Conservation (phyloP, 1,284 basidiomycete species). For the Neolentinus lepideus region DNA sequence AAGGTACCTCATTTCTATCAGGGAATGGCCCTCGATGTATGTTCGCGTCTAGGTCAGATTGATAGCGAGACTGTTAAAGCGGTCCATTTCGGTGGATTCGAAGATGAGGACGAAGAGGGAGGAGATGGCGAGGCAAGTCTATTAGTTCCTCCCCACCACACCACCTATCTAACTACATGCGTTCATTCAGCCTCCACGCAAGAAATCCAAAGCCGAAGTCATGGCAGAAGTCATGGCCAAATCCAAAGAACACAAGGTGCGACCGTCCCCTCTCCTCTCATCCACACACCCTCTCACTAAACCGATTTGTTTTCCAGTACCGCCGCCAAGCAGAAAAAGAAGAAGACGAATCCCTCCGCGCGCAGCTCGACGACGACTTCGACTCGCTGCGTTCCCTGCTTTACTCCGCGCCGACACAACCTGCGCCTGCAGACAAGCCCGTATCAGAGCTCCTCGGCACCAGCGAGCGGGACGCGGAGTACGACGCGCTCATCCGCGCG, state of each 20-base stretch:
- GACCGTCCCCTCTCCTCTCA: slow-evolving; percentile 4
- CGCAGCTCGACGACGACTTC: slow-evolving; percentile 86
- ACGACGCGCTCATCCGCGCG: slow-evolving; percentile 89
- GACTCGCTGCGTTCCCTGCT: slow-evolving; percentile 79
- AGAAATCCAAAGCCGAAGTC: slow-evolving; percentile 92
- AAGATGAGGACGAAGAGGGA: slow-evolving; percentile 56
- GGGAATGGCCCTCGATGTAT: slow-evolving; percentile 5
- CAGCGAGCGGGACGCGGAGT: slow-evolving; percentile 45
- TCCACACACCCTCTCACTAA: not conserved
- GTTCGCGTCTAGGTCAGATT: slow-evolving; percentile 48
- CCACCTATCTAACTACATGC: too few species aligned
- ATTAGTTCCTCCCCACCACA: not conserved
- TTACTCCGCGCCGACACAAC: slow-evolving; percentile 43
- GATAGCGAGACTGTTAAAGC: slow-evolving; percentile 56
- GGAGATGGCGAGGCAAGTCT: slow-evolving; percentile 38
- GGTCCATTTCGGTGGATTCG: slow-evolving; percentile 85
- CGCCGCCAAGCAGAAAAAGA: slow-evolving; percentile 86
- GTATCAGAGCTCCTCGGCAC: not conserved
- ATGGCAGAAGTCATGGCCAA: slow-evolving; percentile 99
- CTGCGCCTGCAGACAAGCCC: not conserved
- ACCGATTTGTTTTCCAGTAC: slow-evolving; percentile 37
- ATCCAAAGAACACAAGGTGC: slow-evolving; percentile 90
- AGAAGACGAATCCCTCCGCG: slow-evolving; percentile 80
- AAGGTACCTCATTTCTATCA: slow-evolving; percentile 8
- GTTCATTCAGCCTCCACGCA: slow-evolving; percentile 55